Evolutionary conservation across 441 rosid genomes (phyloP).

Genomic region (Brassica balearica): DNA sequence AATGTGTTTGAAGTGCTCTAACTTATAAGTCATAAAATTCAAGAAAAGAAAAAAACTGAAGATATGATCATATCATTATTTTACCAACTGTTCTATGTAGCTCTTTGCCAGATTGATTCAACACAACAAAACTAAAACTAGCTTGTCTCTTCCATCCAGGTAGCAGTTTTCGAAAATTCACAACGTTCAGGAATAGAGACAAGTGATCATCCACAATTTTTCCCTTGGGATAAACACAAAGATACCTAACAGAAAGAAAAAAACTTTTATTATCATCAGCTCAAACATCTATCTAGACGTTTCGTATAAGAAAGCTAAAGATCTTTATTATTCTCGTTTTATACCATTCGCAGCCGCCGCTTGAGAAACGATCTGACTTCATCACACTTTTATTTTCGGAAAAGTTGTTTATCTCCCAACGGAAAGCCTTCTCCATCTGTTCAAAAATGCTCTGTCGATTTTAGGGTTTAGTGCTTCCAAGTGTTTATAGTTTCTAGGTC

Average conservation of each 20-base stretch:
- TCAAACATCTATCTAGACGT: neutral
- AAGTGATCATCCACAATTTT: neutral
- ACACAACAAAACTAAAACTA: neutral
- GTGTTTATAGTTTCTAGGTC: constrained; percentile 11
- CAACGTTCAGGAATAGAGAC: neutral
- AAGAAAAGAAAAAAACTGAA: neutral
- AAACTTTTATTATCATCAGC: neutral
- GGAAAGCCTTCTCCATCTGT: constrained; percentile 2
- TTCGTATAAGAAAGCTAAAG: constrained; percentile 1
- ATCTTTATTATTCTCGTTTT: constrained; percentile 10
- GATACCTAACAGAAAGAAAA: constrained; percentile 13
- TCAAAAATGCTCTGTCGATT: constrained; percentile 10
- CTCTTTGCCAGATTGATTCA: constrained; percentile 27
- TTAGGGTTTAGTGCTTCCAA: constrained; percentile 13
- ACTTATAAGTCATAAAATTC: neutral
- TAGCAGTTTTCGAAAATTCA: neutral
- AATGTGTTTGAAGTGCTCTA: neutral
- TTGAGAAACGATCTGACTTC: constrained; percentile 3
- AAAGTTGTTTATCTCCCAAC: constrained; percentile 25
- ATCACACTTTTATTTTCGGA: neutral
- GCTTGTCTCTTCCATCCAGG: constrained; percentile 27
- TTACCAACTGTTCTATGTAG: constrained; percentile 8
- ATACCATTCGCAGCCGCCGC: constrained; percentile 20
- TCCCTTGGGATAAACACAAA: constrained; percentile 15
- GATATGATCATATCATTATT: neutral